phyloP scores from a whole-genome alignment of 2,329 filamentous ascomycete species.

The Cryphonectria japonica region DNA sequence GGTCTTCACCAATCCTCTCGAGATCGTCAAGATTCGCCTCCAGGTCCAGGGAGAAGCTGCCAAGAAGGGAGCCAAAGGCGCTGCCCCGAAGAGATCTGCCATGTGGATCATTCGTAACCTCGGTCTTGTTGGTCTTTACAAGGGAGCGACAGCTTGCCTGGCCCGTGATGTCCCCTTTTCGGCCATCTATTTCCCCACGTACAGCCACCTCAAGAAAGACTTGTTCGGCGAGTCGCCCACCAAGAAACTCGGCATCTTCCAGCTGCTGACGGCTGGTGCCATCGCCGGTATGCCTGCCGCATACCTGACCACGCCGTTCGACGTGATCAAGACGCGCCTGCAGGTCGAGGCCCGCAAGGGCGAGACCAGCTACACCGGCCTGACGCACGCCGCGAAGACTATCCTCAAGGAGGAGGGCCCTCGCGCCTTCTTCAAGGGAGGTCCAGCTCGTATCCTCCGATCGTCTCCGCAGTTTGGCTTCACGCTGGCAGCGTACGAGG shows the following conservation, averaged over 20 bases:
- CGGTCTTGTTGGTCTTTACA: constrained; percentile 92
- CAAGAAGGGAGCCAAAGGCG: constrained; percentile 69
- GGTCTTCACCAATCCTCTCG: constrained; percentile 96
- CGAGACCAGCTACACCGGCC: constrained; percentile 82
- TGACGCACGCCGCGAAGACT: constrained; percentile 82
- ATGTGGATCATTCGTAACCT: constrained; percentile 98
- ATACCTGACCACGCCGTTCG: constrained; percentile 95
- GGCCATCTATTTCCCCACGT: constrained; percentile 97
- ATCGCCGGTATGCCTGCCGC: constrained; percentile 91
- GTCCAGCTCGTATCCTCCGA: constrained; percentile 90
- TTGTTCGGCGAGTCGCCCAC: constrained; percentile 86
- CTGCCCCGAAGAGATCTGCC: constrained; percentile 81
- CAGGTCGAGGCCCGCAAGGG: constrained; percentile 98
- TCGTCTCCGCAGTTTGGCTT: constrained; percentile 98
- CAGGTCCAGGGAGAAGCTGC: constrained; percentile 96
- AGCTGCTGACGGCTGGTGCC: constrained; percentile 91
- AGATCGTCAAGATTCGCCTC: constrained; percentile 98
- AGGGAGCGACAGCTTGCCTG: constrained; percentile 91
- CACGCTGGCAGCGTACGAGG: constrained; percentile 92
- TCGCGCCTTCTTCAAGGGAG: constrained; percentile 97
- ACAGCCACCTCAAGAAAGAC: constrained; percentile 92
- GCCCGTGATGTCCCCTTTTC: constrained; percentile 97
- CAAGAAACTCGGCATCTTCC: constrained; percentile 86
- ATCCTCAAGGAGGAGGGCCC: constrained; percentile 92
- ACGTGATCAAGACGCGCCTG: constrained; percentile 98